A percentile compares a stretch with the other conserved stretches of the same genome.
These are phyloP conservation scores for Trypanosoma brucei DNA, from an alignment of 208 protist genomes.

Conservation along the genomic window DNA sequence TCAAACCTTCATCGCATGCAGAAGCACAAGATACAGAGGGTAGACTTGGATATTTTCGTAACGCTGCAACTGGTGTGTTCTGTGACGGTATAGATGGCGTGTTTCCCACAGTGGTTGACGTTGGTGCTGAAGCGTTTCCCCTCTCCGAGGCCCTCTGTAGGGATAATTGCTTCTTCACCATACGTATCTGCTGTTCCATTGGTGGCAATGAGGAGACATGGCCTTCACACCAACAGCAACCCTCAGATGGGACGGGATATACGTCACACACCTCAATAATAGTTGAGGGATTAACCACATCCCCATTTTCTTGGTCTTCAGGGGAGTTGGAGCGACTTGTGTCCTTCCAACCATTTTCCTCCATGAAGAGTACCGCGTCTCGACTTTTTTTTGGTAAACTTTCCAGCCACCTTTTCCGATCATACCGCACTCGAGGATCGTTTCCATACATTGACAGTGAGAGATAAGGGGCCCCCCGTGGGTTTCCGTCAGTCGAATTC, in stretches of 20 bases:
- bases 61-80: neutral
- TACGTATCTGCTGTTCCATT: slow-evolving; percentile 38
- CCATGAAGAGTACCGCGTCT: slow-evolving; percentile 22
- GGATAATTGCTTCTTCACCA: slow-evolving; percentile 19
- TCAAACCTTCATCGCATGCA: neutral
- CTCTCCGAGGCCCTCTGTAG: neutral
- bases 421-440: slow-evolving; percentile 34
- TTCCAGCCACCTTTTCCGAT: slow-evolving; percentile 38
- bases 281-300: slow-evolving; percentile 1
- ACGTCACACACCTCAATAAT: slow-evolving; percentile 34
- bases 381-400: slow-evolving; percentile 21
- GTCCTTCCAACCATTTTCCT: neutral
- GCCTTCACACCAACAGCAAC: slow-evolving; percentile 45
- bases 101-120: neutral
- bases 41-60: neutral
- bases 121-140: neutral
- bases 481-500: neutral
- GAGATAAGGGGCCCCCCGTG: slow-evolving; percentile 33
- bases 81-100: neutral
- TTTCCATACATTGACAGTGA: slow-evolving; percentile 65
- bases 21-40: neutral
- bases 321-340: neutral
- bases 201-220: slow-evolving; percentile 39
- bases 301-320: neutral
- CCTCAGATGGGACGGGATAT: slow-evolving; percentile 40